phyloP scores from a whole-genome alignment of 192 early-diverging fungal genomes.

The Radiomyces spectabilis region DNA sequence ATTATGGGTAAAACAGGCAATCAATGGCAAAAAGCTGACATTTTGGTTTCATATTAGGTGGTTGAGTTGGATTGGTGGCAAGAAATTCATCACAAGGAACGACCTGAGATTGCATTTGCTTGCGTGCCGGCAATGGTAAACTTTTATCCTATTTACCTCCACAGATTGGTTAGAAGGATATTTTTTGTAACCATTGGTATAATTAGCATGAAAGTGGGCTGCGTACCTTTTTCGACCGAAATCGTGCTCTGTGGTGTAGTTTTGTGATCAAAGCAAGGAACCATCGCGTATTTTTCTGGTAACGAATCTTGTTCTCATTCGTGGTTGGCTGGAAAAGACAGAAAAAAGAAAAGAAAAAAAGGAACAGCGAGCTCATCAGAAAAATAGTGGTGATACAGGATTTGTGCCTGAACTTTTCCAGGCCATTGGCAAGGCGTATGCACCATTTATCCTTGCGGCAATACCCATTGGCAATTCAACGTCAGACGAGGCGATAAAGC shows the following conservation, averaged over 20 bases:
- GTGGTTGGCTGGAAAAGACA: not conserved
- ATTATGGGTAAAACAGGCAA: not conserved
- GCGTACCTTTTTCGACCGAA: conserved; percentile 22
- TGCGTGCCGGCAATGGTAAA: conserved; percentile 29
- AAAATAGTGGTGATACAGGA: conserved; percentile 39
- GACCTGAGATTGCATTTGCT: conserved; percentile 34
- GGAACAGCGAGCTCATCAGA: too few relatives aligned
- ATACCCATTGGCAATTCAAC: conserved; percentile 50
- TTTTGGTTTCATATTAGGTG: conserved; percentile 16
- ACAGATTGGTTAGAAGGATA: too few relatives aligned
- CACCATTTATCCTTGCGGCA: conserved; percentile 42
- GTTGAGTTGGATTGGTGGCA: conserved; percentile 55
- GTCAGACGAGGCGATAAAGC: conserved; percentile 38
- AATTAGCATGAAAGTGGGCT: conserved; percentile 29
- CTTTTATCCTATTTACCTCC: too few relatives aligned
- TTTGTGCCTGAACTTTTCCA: conserved; percentile 40
- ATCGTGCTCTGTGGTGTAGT: conserved; percentile 33
- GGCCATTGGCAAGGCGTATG: conserved; percentile 41
- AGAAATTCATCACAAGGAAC: conserved; percentile 33
- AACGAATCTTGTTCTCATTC: not conserved
- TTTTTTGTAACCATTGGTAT: too few relatives aligned
- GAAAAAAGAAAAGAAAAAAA: not conserved
- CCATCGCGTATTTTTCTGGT: conserved; percentile 42
- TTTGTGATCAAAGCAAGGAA: conserved; percentile 35
- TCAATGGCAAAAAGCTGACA: not conserved